Evolutionary conservation across 192 early-diverging fungal genomes (phyloP), one percentile per base, ranked within the genome.

Genomic region (Podochytrium sp.): DNA sequence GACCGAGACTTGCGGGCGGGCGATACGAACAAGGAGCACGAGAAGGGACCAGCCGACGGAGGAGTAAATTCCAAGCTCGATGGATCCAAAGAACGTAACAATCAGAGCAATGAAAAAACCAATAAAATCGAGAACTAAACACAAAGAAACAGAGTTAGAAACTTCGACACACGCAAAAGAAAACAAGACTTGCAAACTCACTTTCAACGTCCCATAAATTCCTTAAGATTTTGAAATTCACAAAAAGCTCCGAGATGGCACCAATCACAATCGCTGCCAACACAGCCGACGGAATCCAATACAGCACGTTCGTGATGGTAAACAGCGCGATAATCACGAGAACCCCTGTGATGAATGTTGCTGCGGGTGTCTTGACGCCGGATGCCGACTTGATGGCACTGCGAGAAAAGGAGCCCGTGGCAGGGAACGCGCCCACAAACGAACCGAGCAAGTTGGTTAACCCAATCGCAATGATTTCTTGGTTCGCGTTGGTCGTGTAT

Each of bases 371-470:
- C 42, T 89, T 82, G 41, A 91, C 90, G 14, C 96, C 96, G 7
- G 94, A 92, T 72, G 90, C 87, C 73, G 93, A 86, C 80, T 94
- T 96, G 79, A 98, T 89, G 60, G 95, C 95, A 0, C 93, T 92
- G 50, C 96, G 91, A 20, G 94, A 95, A 83, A 98, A 97, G 5
- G 94, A 95, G 42, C 95, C 96, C 12, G 96, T 96, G 2, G 92
- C 87, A 20, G 95, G 91, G 82, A 92, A 95, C 14, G 87, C 93
- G 65, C 90, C 85, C 78, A 98, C 92, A 79, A 97, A 95, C 6
- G 91, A 90, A 7, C 89, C 94, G 73, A 92, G 74, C 33, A 93
- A 71, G 83, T 98, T 98, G 43, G 91, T 90, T 23, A 91, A 32
- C 29, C 96, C 96, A 35, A 98, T 85, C 0, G 95, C 91, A 55